phyloP scores from a whole-genome alignment of 2,329 filamentous ascomycete species.

The Xylaria sp. region DNA sequence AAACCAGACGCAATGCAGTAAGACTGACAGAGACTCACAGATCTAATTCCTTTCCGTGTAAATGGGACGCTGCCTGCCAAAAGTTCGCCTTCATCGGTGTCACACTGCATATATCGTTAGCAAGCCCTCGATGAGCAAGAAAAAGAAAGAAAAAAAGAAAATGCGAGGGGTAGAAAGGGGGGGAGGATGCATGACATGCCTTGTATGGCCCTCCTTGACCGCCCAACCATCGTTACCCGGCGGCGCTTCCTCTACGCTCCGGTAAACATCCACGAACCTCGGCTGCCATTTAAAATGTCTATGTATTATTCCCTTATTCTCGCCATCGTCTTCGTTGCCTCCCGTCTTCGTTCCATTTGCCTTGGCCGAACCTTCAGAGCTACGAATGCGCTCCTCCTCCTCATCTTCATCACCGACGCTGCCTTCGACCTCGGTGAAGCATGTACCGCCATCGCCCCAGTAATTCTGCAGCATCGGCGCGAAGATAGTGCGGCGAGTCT shows the following conservation, averaged over 20 bases:
- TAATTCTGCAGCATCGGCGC: slow-evolving; percentile 89
- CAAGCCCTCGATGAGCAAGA: not conserved
- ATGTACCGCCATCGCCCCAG: slow-evolving; percentile 84
- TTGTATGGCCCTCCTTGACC: slow-evolving; percentile 85
- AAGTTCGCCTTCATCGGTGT: slow-evolving; percentile 94
- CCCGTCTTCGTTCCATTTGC: slow-evolving; percentile 37
- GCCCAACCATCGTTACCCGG: slow-evolving; percentile 94
- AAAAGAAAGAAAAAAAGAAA: not conserved
- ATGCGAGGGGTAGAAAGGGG: not conserved
- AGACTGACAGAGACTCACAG: slow-evolving; percentile 69
- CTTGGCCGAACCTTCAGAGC: slow-evolving; percentile 54
- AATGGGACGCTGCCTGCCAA: slow-evolving; percentile 71
- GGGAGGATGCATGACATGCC: slow-evolving; percentile 55
- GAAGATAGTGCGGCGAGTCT: slow-evolving; percentile 74
- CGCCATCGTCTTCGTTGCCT: slow-evolving; percentile 35
- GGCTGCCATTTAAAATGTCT: slow-evolving; percentile 97
- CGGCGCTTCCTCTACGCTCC: slow-evolving; percentile 78
- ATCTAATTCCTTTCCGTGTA: slow-evolving; percentile 74
- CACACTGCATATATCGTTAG: slow-evolving; percentile 61
- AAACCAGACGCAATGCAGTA: slow-evolving; percentile 34
- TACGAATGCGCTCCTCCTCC: slow-evolving; percentile 74
- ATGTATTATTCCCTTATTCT: slow-evolving; percentile 65
- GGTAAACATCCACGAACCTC: slow-evolving; percentile 82
- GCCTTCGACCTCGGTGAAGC: slow-evolving; percentile 81
- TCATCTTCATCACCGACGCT: slow-evolving; percentile 67